Evolutionary conservation across 2,329 filamentous ascomycete genomes (phyloP).

Genomic region (Calonectria hongkongensis): DNA sequence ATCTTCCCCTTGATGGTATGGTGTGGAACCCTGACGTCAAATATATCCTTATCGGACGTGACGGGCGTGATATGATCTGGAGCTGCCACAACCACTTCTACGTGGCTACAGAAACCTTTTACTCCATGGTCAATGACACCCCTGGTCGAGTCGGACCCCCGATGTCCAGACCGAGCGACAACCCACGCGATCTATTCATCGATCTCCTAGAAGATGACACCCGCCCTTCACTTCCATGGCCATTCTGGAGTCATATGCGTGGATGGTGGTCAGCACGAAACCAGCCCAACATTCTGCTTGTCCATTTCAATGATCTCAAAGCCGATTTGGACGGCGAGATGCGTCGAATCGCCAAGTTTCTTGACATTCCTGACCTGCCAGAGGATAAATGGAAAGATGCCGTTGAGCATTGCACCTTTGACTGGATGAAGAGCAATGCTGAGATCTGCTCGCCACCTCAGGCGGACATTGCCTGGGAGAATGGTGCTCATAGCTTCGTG

Average conservation of each 20-base stretch:
- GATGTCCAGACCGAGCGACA: background rate
- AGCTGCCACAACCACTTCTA: slow-evolving; percentile 13
- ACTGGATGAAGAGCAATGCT: slow-evolving; percentile 5
- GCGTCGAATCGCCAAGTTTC: background rate
- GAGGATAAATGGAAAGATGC: slow-evolving; percentile 9
- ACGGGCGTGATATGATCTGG: slow-evolving; percentile 19
- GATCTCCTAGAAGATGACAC: background rate
- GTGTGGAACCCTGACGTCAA: slow-evolving; percentile 2
- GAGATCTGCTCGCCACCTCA: background rate
- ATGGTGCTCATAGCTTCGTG: background rate
- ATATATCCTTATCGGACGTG: background rate
- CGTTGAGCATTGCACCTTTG: slow-evolving; percentile 6
- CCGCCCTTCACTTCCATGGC: background rate
- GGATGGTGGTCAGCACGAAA: background rate
- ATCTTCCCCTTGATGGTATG: slow-evolving; percentile 1
- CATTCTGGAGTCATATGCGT: background rate
- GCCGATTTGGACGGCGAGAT: background rate
- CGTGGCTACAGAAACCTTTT: background rate
- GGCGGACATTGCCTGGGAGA: slow-evolving; percentile 9
- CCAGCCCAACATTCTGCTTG: background rate
- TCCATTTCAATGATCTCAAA: slow-evolving; percentile 5
- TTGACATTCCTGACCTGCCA: background rate
- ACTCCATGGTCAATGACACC: background rate
- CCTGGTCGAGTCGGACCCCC: background rate
- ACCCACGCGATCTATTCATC: slow-evolving; percentile 1